Conservation (phyloP, 2,329 filamentous ascomycete genomes). For the Fusarium incarnatum region DNA sequence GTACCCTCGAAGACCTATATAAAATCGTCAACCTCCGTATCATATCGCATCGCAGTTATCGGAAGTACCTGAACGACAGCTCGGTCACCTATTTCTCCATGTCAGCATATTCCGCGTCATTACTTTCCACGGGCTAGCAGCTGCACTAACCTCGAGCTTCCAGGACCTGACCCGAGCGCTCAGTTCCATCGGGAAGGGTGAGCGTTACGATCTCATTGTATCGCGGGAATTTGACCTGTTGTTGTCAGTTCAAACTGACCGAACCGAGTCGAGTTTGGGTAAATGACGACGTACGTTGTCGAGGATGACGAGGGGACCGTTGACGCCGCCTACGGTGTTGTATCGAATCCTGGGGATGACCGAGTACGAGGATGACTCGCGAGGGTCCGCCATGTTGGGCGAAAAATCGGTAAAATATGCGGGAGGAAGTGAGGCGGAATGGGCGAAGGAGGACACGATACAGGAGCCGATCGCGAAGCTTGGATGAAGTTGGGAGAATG, state of each 20-base stretch:
- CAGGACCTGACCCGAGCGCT: slow-evolving; percentile 93
- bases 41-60: slow-evolving; percentile 17
- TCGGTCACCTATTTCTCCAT: slow-evolving; percentile 74
- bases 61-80: slow-evolving; percentile 88
- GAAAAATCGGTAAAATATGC: slow-evolving; percentile 36
- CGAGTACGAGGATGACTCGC: slow-evolving; percentile 70
- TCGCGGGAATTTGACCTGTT: slow-evolving; percentile 92
- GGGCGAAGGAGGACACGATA: slow-evolving; percentile 33
- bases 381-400: slow-evolving; percentile 65
- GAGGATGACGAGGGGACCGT: slow-evolving; percentile 96
- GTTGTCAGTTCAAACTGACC: slow-evolving; percentile 42
- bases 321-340: slow-evolving; percentile 98
- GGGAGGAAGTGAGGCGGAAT: slow-evolving; percentile 28
- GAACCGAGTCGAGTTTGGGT: slow-evolving; percentile 3
- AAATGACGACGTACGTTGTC: slow-evolving; percentile 75
- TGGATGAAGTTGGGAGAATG: slow-evolving; percentile 44
- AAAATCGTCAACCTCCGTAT: slow-evolving; percentile 42
- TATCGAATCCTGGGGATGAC: slow-evolving; percentile 79
- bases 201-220: slow-evolving; percentile 98
- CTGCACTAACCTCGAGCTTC: slow-evolving; percentile 86
- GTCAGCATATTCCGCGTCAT: slow-evolving; percentile 39
- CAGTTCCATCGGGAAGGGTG: slow-evolving; percentile 93
- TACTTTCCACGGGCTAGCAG: slow-evolving; percentile 5
- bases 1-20: slow-evolving; percentile 95
- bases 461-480: slow-evolving; percentile 38